phyloP scores from a whole-genome alignment of 2,329 filamentous ascomycete species.

The Aspergillus neotritici region DNA sequence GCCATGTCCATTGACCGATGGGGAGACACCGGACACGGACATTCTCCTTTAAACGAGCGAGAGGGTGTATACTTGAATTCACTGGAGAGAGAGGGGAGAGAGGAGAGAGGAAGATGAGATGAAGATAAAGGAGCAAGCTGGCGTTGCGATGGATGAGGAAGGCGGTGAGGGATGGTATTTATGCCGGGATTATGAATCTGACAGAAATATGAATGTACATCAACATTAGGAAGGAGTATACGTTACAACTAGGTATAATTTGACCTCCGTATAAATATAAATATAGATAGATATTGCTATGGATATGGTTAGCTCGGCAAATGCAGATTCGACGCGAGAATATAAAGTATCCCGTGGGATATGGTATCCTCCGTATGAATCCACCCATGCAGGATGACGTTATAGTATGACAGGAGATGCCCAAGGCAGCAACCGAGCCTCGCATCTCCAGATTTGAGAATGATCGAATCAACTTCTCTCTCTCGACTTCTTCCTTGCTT shows the following conservation, averaged over 20 bases:
- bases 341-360: too few species aligned
- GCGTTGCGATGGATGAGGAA: neutral
- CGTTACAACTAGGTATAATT: too few species aligned
- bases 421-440: constrained; percentile 9
- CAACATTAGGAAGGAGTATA: too few species aligned
- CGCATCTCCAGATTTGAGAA: neutral
- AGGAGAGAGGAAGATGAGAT: constrained; percentile 1
- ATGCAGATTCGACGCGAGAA: too few species aligned
- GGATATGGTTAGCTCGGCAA: too few species aligned
- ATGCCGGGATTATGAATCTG: too few species aligned
- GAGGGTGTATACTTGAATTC: constrained; percentile 12
- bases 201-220: too few species aligned
- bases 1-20: constrained; percentile 24
- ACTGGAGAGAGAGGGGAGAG: constrained; percentile 11
- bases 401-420: constrained; percentile 1
- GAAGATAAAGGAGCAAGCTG: neutral
- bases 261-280: too few species aligned
- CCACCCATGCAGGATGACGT: too few species aligned
- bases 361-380: too few species aligned
- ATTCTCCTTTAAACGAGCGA: neutral
- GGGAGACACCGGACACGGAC: too few species aligned
- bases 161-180: neutral
- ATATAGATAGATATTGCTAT: too few species aligned
- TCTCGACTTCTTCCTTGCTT: neutral
- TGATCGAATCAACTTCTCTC: neutral